Conservation (phyloP, 169 alveolate species). For the Theileria equi region DNA sequence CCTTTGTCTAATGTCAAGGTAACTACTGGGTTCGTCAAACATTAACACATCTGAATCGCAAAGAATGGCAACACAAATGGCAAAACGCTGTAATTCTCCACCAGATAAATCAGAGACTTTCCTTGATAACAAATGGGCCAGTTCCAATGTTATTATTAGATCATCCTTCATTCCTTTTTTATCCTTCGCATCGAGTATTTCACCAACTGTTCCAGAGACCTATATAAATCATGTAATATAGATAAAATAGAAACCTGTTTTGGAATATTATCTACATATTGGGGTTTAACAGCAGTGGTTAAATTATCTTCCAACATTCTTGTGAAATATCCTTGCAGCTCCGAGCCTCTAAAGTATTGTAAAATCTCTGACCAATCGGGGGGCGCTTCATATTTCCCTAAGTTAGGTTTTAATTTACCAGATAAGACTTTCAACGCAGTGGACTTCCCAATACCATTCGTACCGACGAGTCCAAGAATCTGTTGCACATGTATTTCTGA, state of each 20-base stretch:
- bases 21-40: constrained; percentile 99
- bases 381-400: constrained; percentile 93
- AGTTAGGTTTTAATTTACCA: constrained; percentile 96
- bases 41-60: constrained; percentile 92
- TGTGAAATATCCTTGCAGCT: constrained; percentile 94
- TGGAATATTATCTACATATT: constrained; percentile 97
- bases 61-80: constrained; percentile 92
- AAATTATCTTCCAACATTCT: constrained; percentile 92
- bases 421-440: constrained; percentile 95
- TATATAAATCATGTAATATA: background rate
- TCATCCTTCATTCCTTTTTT: constrained; percentile 82
- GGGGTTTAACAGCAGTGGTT: constrained; percentile 96
- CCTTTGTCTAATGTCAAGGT: constrained; percentile 96
- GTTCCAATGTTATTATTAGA: constrained; percentile 84
- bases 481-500: background rate
- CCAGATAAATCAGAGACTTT: constrained; percentile 95
- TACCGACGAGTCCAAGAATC: constrained; percentile 86
- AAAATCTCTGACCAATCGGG: constrained; percentile 97
- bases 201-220: constrained; percentile 71
- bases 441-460: constrained; percentile 96
- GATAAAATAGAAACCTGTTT: constrained; percentile 76
- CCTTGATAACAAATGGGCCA: constrained; percentile 91
- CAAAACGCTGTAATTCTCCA: constrained; percentile 98
- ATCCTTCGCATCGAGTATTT: constrained; percentile 87
- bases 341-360: constrained; percentile 95